phyloP scores from a whole-genome alignment of 1,284 basidiomycete genomes.

The Irpex sp. region DNA sequence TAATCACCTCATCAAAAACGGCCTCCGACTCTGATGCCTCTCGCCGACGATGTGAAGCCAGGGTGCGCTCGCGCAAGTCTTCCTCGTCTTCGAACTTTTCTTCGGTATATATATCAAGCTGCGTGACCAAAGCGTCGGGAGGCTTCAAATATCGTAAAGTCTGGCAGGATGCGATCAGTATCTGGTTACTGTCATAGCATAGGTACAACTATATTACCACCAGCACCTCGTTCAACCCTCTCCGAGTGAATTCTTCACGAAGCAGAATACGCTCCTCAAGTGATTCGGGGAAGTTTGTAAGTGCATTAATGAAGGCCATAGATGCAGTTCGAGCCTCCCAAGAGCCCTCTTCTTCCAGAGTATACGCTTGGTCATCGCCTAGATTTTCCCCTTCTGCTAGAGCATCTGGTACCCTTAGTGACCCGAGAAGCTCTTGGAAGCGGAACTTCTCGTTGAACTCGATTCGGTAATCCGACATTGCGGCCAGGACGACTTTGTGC shows the following conservation, averaged over 20 bases:
- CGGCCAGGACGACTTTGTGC: constrained; percentile 70
- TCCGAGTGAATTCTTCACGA: constrained; percentile 75
- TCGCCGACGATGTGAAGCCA: constrained; percentile 37
- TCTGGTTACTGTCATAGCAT: background rate
- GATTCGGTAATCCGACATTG: constrained; percentile 76
- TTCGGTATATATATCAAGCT: constrained; percentile 80
- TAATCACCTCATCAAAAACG: constrained; percentile 52
- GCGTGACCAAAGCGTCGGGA: constrained; percentile 69
- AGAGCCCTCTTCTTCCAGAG: constrained; percentile 55
- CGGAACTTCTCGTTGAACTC: constrained; percentile 75
- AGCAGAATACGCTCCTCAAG: constrained; percentile 78
- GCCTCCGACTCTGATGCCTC: constrained; percentile 46
- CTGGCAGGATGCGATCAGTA: constrained; percentile 32
- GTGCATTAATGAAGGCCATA: constrained; percentile 78
- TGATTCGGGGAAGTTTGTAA: constrained; percentile 74
- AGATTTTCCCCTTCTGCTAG: constrained; percentile 30
- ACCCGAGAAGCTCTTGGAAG: constrained; percentile 73
- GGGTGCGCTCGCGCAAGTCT: constrained; percentile 64
- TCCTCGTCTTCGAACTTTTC: constrained; percentile 89
- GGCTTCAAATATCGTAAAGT: constrained; percentile 73
- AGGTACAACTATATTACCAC: constrained; percentile 53
- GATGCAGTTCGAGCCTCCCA: constrained; percentile 83
- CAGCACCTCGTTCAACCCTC: constrained; percentile 81
- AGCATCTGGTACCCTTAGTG: constrained; percentile 54
- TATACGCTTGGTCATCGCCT: constrained; percentile 34